These are phyloP conservation scores for Crithidia bombi DNA, from an alignment of 208 protist species.

Conservation along the genomic window DNA sequence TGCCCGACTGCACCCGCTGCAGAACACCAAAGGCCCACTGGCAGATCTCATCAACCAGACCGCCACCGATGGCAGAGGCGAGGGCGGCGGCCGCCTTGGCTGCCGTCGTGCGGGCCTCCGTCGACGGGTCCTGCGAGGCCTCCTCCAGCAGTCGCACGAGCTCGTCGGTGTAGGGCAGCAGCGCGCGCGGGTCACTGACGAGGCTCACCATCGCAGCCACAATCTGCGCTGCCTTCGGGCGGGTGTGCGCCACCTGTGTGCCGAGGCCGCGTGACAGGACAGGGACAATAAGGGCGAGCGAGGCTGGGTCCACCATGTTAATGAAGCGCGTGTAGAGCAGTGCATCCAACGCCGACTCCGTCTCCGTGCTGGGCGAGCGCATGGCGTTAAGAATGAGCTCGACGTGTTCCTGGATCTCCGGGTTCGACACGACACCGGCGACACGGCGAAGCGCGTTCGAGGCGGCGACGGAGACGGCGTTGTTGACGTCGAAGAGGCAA, in stretches of 20 bases:
- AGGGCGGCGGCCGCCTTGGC: constrained; percentile 90
- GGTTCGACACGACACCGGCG: constrained; percentile 90
- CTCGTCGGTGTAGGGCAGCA: constrained; percentile 87
- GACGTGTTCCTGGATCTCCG: constrained; percentile 92
- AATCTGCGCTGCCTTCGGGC: constrained; percentile 93
- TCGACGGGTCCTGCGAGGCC: constrained; percentile 82
- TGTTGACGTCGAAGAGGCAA: constrained; percentile 92
- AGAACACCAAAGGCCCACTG: constrained; percentile 84
- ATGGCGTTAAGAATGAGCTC: constrained; percentile 89
- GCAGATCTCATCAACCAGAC: constrained; percentile 72
- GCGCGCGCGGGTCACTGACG: constrained; percentile 78
- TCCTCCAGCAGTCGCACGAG: constrained; percentile 88
- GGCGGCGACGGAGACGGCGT: constrained; percentile 77
- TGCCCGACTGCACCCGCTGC: constrained; percentile 64
- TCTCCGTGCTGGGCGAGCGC: constrained; percentile 88
- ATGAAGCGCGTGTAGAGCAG: constrained; percentile 94
- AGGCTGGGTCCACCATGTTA: constrained; percentile 92
- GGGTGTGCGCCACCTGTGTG: constrained; percentile 67
- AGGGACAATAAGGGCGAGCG: constrained; percentile 92
- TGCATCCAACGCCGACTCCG: constrained; percentile 89
- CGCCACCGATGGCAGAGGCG: constrained; percentile 65
- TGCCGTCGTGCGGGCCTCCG: constrained; percentile 84
- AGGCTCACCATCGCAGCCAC: constrained; percentile 90
- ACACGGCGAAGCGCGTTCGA: constrained; percentile 87
- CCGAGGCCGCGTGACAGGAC: constrained; percentile 86